Base-by-base conservation (phyloP, 257 asterid genomes). In the Asclepias syriaca region DNA sequence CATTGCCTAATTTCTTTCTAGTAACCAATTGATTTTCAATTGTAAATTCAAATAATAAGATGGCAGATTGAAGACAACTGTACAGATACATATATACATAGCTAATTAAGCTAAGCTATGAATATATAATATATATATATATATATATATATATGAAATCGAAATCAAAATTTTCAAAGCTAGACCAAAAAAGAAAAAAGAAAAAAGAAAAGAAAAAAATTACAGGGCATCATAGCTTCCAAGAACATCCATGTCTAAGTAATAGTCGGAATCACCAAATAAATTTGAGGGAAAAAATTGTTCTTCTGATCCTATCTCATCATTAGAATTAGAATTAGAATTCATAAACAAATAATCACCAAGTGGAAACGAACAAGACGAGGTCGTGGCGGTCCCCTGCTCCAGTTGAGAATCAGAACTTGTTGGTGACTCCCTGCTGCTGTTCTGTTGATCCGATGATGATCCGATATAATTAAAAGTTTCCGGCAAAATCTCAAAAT, bases 371-470 rank as follows among this genome's bases (percentile, higher is more conserved):
- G 21, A 64, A 6, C 43, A 64, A 43, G 48, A 43, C 11, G 11
- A 6, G 2, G 48, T 43, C 48, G 48, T 43, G 11, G 48, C 6
- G 0, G 48, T 8, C 48, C 11, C 10, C 51, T 80, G 79, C 40
- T 81, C 89, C 10, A 77, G 27, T 48, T 77, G 65, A 1, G 87
- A 84, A 14, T 83, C 87, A 0, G 94, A 84, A 50, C 89, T 86
- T 2, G 85, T 75, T 1, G 85, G 76, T 1, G 88, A 81, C 21
- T 80, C 76, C 3, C 74, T 73, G 0, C 68, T 65, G 43, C 54
- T 81, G 78, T 22, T 58, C 29, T 45, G 58, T 48, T 16, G 6
- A 15, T 50, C 58, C 13, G 24, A 27, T 48, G 24, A 27, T 48
- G 34, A 29, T 29, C 15, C 27, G 21, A 15, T 34, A 34, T 24